These are phyloP conservation scores for Neltuma alba DNA, from an alignment of 306 rosid species.

Conservation along the genomic window DNA sequence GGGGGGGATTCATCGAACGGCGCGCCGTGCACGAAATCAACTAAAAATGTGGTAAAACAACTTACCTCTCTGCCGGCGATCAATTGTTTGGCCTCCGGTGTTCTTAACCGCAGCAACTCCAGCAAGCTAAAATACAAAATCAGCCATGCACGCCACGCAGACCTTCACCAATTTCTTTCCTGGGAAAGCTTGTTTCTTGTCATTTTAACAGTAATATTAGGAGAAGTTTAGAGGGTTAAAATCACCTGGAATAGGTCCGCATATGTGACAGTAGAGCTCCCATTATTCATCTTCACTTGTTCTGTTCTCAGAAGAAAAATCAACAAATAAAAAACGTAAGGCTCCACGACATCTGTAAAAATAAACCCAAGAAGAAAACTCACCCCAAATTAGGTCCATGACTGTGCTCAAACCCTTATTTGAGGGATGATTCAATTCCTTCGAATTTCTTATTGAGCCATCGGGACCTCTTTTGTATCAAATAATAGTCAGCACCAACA, in stretches of 20 bases:
- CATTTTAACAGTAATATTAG: background rate
- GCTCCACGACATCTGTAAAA: background rate
- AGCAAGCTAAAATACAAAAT: constrained; percentile 67
- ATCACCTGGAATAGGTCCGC: constrained; percentile 87
- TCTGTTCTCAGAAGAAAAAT: constrained; percentile 49
- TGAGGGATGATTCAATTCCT: constrained; percentile 45
- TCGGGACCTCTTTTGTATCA: constrained; percentile 54
- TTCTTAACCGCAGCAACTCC: constrained; percentile 85
- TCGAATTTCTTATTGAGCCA: constrained; percentile 65
- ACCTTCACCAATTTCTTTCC: no score
- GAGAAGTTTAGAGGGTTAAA: constrained; percentile 14
- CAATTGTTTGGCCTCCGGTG: constrained; percentile 80
- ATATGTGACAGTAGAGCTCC: constrained; percentile 57
- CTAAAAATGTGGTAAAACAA: background rate
- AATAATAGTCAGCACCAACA: background rate
- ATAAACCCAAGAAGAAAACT: background rate
- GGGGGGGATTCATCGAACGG: background rate
- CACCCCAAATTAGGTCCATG: constrained; percentile 68
- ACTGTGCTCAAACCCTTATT: constrained; percentile 64
- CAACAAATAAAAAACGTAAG: background rate
- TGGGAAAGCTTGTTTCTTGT: no score
- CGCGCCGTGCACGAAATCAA: background rate
- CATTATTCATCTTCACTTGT: constrained; percentile 62
- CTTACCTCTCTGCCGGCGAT: constrained; percentile 84
- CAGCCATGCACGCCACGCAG: background rate